Evolutionary conservation across 352 stramenopile genomes (phyloP), one percentile per base, ranked within the genome.

Genomic region (Pelagophyceae sp.): DNA sequence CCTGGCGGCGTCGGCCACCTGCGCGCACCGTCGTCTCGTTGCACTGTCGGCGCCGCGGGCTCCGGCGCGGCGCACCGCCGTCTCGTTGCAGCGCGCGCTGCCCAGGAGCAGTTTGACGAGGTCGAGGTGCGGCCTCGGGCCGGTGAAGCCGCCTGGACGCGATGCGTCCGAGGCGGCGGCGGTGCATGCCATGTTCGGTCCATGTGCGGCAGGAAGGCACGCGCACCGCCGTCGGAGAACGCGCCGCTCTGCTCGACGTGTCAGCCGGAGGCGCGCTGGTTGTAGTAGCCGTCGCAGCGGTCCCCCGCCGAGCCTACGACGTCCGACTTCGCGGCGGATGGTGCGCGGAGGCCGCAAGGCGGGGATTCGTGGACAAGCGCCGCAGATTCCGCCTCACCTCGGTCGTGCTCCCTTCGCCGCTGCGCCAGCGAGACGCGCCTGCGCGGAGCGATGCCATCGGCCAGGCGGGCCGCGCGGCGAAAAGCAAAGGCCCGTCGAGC

Each of bases 131-230:
- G 29, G 29, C 19, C 27, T 25, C 29, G 3, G 2, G 2, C 61
- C 61, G 31, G 61, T 31, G 61, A 71, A 71, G 31, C 61, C 61
- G 61, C 61, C 61, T n/a, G n/a, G n/a, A n/a, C n/a, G 61, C 61
- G n/a, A 27, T 67, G 23, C 58, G 58, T 67, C 11, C 5, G 31
- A 33, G 5, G 58, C 29, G 31, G 58, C n/a, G 58, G 58, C 58
- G 58, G 23, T 33, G 15, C 11, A 15, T 11, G 29, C 27, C 29
- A 11, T n/a, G 29, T n/a, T 67, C 58, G n/a, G n/a, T n/a, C n/a
- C n/a, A n/a, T n/a, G n/a, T n/a, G n/a, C n/a, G n/a, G n/a, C n/a
- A n/a, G n/a, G n/a, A n/a, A n/a, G n/a, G n/a, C n/a, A n/a, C n/a
- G n/a, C n/a, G n/a, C n/a, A n/a, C n/a, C n/a, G n/a, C n/a, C n/a